A percentile compares a stretch with the other conserved stretches of the same genome.
These are phyloP conservation scores for Leccinum proximum DNA, from an alignment of 1,284 basidiomycete genomes.

Conservation along the genomic window DNA sequence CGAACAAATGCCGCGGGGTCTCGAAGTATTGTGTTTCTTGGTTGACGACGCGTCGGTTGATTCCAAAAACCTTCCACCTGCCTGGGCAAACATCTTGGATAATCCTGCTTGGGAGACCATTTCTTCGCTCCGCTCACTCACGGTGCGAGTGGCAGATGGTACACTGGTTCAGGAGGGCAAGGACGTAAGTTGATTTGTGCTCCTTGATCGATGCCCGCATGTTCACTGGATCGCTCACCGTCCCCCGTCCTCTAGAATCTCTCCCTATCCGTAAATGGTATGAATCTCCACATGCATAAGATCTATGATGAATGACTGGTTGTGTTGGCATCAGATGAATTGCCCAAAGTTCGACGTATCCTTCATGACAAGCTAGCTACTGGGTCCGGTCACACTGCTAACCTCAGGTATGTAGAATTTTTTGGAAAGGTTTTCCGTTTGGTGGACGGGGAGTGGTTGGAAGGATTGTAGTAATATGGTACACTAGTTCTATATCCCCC, in stretches of 20 bases:
- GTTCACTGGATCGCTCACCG: background rate
- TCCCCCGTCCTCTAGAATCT: too few species aligned
- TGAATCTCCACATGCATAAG: too few species aligned
- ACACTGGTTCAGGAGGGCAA: background rate
- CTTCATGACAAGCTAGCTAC: background rate
- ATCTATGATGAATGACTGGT: too few species aligned
- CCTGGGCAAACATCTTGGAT: background rate
- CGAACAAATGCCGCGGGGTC: background rate
- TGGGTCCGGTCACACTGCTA: background rate
- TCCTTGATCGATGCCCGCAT: background rate
- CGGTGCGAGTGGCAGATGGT: background rate
- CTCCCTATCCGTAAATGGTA: too few species aligned
- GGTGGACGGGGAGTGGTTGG: background rate
- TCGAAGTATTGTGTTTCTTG: background rate
- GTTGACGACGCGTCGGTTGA: background rate
- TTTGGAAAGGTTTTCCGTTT: background rate
- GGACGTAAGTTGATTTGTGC: background rate
- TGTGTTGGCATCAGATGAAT: too few species aligned
- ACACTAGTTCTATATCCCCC: too few species aligned
- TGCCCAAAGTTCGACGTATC: background rate
- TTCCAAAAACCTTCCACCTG: background rate
- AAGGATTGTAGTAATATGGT: background rate
- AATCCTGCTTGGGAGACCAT: background rate
- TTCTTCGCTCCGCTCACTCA: background rate
- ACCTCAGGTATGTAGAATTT: background rate